A percentile compares a stretch with the other conserved stretches of the same genome.
These are phyloP conservation scores for Pestalotiopsis sp. DNA, from an alignment of 2,329 filamentous ascomycete species.

Conservation along the genomic window DNA sequence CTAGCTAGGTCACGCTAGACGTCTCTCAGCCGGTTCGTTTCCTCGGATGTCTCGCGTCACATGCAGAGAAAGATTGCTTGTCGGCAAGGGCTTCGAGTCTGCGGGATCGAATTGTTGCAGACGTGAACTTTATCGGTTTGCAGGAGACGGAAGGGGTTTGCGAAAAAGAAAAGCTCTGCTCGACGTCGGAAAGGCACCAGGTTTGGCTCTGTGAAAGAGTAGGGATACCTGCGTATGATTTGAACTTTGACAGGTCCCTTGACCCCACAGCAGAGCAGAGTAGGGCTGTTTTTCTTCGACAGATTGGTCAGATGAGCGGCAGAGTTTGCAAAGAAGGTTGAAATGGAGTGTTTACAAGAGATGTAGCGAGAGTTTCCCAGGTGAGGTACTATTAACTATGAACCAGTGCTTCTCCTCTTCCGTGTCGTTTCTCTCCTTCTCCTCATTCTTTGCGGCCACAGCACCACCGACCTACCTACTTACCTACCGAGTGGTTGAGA, in stretches of 20 bases:
- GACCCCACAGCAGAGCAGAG: not conserved
- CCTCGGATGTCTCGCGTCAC: not conserved
- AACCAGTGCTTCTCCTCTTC: not conserved
- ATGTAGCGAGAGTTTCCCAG: not conserved
- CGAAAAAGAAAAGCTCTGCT: not conserved
- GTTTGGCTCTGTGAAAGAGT: not conserved
- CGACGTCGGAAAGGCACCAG: not conserved
- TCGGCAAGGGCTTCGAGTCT: not conserved
- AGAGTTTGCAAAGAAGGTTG: not conserved
- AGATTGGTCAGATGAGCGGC: no score
- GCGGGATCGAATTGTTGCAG: not conserved
- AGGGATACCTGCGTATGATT: not conserved
- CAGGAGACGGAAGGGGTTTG: not conserved
- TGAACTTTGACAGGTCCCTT: not conserved
- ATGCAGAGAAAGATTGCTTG: not conserved
- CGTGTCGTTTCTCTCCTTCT: not conserved
- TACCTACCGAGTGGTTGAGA: not conserved
- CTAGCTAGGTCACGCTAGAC: not conserved
- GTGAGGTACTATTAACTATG: not conserved
- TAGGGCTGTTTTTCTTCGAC: no score
- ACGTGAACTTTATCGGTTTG: not conserved
- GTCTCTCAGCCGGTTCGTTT: not conserved
- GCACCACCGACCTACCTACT: not conserved
- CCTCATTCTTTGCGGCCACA: not conserved
- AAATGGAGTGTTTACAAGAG: not conserved